A percentile compares a stretch with the other conserved stretches of the same genome.
phyloP scores from a whole-genome alignment of 768 basidiomycete species.

The Tulasnella sp. region DNA sequence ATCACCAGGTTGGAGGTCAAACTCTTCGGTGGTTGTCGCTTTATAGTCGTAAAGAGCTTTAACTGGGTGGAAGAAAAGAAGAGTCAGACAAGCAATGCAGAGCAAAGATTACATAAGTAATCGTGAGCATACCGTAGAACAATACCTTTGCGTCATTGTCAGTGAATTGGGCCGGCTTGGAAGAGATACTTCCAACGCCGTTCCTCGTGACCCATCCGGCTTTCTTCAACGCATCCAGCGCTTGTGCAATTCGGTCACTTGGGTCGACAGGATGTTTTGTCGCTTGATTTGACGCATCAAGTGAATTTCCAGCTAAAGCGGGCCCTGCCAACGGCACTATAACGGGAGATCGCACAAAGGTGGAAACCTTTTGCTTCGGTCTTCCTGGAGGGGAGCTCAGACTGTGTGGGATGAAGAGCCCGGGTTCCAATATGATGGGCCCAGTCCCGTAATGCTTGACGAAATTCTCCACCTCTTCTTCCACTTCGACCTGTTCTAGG shows the following conservation, averaged over 20 bases:
- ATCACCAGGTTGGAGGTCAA: conserved; percentile 93
- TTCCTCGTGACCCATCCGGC: too few relatives aligned
- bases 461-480: conserved; percentile 86
- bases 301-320: conserved; percentile 36
- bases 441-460: conserved; percentile 90
- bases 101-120: conserved; percentile 9
- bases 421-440: conserved; percentile 82
- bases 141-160: conserved; percentile 81
- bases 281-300: too few relatives aligned
- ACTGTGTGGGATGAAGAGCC: conserved; percentile 62
- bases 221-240: too few relatives aligned
- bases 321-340: conserved; percentile 42
- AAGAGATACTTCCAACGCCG: too few relatives aligned
- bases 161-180: conserved; percentile 77
- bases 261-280: too few relatives aligned
- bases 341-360: conserved; percentile 53
- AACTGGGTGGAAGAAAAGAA: conserved; percentile 51
- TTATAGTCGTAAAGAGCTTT: conserved; percentile 88
- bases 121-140: conserved; percentile 86
- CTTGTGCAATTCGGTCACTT: too few relatives aligned
- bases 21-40: conserved; percentile 88
- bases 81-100: background rate
- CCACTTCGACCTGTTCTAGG: conserved; percentile 86
- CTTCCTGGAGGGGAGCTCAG: conserved; percentile 60
- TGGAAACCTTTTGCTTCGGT: conserved; percentile 60